These are phyloP conservation scores for Plasmodium falciparum DNA, from an alignment of 169 alveolate species.

Conservation along the genomic window DNA sequence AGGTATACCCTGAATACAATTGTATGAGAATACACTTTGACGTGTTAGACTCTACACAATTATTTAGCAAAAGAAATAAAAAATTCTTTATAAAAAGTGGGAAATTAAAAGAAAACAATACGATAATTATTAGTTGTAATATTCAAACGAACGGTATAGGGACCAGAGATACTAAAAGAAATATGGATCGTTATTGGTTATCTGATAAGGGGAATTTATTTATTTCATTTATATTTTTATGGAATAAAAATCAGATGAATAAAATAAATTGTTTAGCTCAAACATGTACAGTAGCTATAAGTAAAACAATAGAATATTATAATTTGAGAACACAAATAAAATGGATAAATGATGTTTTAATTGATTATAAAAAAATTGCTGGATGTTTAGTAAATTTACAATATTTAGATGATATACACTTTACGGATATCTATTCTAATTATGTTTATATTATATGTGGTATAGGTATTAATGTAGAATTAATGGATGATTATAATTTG, in stretches of 20 bases:
- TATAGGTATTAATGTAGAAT: conserved; percentile 44
- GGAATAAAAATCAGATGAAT: conserved; percentile 22
- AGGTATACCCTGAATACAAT: conserved; percentile 13
- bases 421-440: not conserved
- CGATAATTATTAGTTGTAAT: conserved; percentile 34
- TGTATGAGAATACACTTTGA: conserved; percentile 14
- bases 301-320: conserved; percentile 47
- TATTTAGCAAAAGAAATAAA: conserved; percentile 20
- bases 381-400: conserved; percentile 39
- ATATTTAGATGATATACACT: not conserved
- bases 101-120: conserved; percentile 14
- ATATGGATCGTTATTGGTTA: conserved; percentile 3
- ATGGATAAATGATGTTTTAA: conserved; percentile 40
- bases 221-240: conserved; percentile 50
- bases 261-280: conserved; percentile 13
- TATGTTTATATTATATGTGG: conserved; percentile 56
- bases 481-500: conserved; percentile 13
- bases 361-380: conserved; percentile 35
- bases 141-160: conserved; percentile 23
- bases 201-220: conserved; percentile 52
- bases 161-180: conserved; percentile 14
- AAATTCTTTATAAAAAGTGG: conserved; percentile 10
- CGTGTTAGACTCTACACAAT: conserved; percentile 18
- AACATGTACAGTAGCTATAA: conserved; percentile 32
- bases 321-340: conserved; percentile 30